A percentile compares a stretch with the other conserved stretches of the same genome.
These are phyloP conservation scores for Xylaria curta DNA, from an alignment of 495 filamentous ascomycete species.

Conservation along the genomic window DNA sequence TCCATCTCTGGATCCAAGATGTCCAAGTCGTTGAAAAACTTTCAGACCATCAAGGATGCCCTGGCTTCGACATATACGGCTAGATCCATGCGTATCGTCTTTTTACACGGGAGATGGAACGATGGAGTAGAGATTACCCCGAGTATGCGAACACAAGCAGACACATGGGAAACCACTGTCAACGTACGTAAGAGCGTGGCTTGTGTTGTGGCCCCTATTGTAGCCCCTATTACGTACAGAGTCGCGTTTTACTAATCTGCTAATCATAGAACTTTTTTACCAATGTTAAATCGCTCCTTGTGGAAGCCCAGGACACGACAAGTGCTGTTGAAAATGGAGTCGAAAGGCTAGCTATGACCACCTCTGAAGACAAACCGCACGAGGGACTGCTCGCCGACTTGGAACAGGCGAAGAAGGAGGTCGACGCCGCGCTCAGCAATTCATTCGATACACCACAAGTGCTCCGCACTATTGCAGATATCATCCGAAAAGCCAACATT, in stretches of 20 bases:
- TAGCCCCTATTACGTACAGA: slow-evolving; percentile 17
- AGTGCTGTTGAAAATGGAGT: slow-evolving; percentile 45
- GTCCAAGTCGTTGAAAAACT: slow-evolving; percentile 96
- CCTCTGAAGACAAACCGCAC: slow-evolving; percentile 33
- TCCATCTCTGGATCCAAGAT: slow-evolving; percentile 92
- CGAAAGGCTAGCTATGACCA: slow-evolving; percentile 47
- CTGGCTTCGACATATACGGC: slow-evolving; percentile 78
- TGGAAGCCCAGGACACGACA: slow-evolving; percentile 44
- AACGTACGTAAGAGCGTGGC: slow-evolving; percentile 53
- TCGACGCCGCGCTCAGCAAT: slow-evolving; percentile 75
- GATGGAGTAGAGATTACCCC: slow-evolving; percentile 90
- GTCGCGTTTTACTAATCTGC: neutral
- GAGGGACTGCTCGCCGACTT: slow-evolving; percentile 52
- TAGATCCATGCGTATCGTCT: slow-evolving; percentile 81
- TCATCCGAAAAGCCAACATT: slow-evolving; percentile 77
- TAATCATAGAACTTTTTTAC: slow-evolving; percentile 79
- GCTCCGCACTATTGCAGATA: slow-evolving; percentile 74
- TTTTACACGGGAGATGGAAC: slow-evolving; percentile 87
- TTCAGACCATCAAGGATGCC: slow-evolving; percentile 91
- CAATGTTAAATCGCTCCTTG: slow-evolving; percentile 68
- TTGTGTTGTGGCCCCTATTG: neutral
- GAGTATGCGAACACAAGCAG: slow-evolving; percentile 74
- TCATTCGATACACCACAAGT: slow-evolving; percentile 86
- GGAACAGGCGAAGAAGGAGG: slow-evolving; percentile 66
- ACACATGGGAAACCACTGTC: slow-evolving; percentile 80